A percentile compares a stretch with the other conserved stretches of the same genome.
Conservation (phyloP, 495 filamentous ascomycete genomes). For the Pyrenula massariospora region DNA sequence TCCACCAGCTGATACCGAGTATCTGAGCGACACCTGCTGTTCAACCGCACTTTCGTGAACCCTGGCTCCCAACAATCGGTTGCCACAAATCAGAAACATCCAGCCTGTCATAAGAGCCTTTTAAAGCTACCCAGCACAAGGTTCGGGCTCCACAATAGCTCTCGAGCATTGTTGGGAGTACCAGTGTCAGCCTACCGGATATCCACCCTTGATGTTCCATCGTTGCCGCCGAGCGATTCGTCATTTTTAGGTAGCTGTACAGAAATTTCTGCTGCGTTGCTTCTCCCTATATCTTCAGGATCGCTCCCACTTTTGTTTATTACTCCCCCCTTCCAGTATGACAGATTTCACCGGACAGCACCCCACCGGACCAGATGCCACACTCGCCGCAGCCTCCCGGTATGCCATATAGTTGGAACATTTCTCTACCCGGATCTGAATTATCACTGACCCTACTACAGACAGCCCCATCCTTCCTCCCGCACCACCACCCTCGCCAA, state of each 20-base stretch:
- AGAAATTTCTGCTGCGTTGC: not conserved
- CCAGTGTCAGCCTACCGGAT: not conserved
- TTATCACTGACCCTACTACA: constrained; percentile 39
- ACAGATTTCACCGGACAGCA: constrained; percentile 1
- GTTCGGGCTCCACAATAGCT: not conserved
- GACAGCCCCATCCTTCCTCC: constrained; percentile 53
- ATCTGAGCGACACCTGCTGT: not conserved
- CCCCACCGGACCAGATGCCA: constrained; percentile 3
- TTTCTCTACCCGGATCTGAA: constrained; percentile 28
- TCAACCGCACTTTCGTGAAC: not conserved
- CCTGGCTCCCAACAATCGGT: not conserved
- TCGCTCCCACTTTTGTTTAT: not conserved
- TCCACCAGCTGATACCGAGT: not conserved
- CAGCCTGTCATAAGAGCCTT: not conserved
- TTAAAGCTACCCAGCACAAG: not conserved
- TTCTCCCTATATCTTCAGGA: not conserved
- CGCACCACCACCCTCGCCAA: constrained; percentile 78
- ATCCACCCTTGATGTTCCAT: not conserved
- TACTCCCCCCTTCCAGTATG: constrained; percentile 2
- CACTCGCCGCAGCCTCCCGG: not conserved
- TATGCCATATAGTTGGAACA: constrained; percentile 19
- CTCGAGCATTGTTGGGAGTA: not conserved
- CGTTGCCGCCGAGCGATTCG: not conserved
- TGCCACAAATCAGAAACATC: not conserved
- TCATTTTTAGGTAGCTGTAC: not conserved